Evolutionary conservation across 1,284 basidiomycete species (phyloP), one percentile per base, ranked within the genome.

Genomic region (Fomitiporia mediterranea): DNA sequence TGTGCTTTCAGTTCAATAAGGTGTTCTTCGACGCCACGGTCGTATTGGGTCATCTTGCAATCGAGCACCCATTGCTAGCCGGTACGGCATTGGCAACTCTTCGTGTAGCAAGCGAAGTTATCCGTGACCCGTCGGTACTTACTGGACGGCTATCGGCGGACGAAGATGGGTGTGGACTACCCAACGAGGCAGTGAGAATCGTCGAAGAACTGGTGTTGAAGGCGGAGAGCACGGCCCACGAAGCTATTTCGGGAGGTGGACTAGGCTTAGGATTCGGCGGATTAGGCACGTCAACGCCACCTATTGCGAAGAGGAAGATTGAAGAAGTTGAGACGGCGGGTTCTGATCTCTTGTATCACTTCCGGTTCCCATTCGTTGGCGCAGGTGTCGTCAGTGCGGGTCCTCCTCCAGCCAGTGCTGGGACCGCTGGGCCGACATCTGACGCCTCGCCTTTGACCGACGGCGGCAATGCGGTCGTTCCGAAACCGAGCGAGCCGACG

Each of bases 11-110:
- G 3, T 78, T 84, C 52, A 75, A 78, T 3, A 74, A 80, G 57
- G 72, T 78, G 15, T 66, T 89, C 27, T 80, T 85, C 63, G 82
- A 84, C 59, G 80, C 86, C 0, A 76, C 81, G 1, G 75, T 85
- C 13, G 74, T 83, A 11, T 82, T 81, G 60, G 81, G 81, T 3
- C 79, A 84, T 62, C 75, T 79, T 9, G 77, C 78, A 48, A 73
- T 84, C 56, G 77, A 74, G 55, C 74, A 79, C 47, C 78, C 81
- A 3, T 68, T 81, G 38, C 74, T 75, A 60, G 77, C 76, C 1
- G 67, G 66, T 4, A 72, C 73, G 15, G 77, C 82, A 38, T 63
- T 79, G 62, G 77, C 79, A 46, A 77, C 79, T 61, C 70, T 83
- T 11, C 63, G 63, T 11, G 64, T 68, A n/a, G 82, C 80, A 1